These are phyloP conservation scores for Dothistroma pini DNA, from an alignment of 2,329 filamentous ascomycete genomes.

Conservation along the genomic window DNA sequence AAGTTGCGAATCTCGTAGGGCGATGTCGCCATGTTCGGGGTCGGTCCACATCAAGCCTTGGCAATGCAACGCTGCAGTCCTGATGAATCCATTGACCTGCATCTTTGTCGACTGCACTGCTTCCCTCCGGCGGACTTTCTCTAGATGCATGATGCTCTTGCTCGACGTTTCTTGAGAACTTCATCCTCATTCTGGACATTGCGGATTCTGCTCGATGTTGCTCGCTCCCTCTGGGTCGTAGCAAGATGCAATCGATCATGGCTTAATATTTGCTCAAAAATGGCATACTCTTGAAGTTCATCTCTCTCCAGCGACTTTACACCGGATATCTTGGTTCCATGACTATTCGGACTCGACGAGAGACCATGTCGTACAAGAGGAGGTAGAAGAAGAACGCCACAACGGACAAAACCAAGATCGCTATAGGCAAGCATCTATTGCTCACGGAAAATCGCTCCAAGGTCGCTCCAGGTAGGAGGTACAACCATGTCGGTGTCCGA, in stretches of 20 bases:
- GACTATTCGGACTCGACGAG: not conserved
- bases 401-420: not conserved
- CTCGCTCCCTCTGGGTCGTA: not conserved
- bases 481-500: not conserved
- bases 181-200: not conserved
- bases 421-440: not conserved
- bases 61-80: not conserved
- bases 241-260: not conserved
- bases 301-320: not conserved
- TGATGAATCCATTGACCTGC: not conserved
- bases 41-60: not conserved
- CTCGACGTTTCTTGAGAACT: not conserved
- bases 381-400: slow-evolving; percentile 2
- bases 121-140: not conserved
- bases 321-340: not conserved
- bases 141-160: not conserved
- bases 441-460: not conserved
- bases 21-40: not conserved
- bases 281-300: not conserved
- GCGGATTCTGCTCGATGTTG: not conserved
- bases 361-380: not conserved
- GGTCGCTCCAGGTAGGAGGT: not conserved
- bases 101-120: not conserved
- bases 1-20: not conserved
- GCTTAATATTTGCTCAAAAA: not conserved